Evolutionary conservation across 1,284 basidiomycete species (phyloP).

Genomic region (Kwoniella shivajii): DNA sequence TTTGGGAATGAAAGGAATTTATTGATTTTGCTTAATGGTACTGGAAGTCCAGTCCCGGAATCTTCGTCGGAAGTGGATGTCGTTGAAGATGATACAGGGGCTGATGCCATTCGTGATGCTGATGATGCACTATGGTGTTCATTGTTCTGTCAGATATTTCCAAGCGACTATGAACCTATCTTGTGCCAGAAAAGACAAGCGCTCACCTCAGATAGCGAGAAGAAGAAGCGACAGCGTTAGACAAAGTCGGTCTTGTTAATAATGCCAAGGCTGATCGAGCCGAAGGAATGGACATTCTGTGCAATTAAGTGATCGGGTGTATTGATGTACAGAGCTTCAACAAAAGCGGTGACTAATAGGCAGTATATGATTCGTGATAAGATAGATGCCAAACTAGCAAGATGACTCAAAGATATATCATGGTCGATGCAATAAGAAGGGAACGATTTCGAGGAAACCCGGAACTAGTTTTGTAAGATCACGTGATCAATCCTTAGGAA

Average conservation of each 20-base stretch:
- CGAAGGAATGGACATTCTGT: constrained; percentile 11
- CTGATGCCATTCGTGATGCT: constrained; percentile 3
- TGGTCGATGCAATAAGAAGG: too few species aligned
- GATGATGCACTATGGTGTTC: background rate
- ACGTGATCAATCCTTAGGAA: too few species aligned
- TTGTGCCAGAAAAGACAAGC: too few species aligned
- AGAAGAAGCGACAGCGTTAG: constrained; percentile 18
- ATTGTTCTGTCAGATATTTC: background rate
- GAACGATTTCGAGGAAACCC: too few species aligned
- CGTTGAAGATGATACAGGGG: background rate
- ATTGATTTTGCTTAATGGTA: constrained; percentile 11
- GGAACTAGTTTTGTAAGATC: too few species aligned
- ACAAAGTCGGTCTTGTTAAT: constrained; percentile 3
- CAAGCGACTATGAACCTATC: background rate
- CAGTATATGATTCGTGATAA: too few species aligned
- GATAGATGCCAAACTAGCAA: too few species aligned
- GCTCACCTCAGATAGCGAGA: constrained; percentile 16
- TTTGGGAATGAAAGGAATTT: constrained; percentile 27
- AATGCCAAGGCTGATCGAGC: constrained; percentile 12
- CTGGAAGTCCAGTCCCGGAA: constrained; percentile 6
- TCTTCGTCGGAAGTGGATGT: constrained; percentile 1
- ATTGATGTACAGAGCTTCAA: too few species aligned
- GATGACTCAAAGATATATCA: too few species aligned
- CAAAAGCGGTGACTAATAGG: too few species aligned
- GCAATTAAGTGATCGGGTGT: background rate